Base-by-base conservation (phyloP, 2,329 filamentous ascomycete genomes). In the Exserohilum rostratum region DNA sequence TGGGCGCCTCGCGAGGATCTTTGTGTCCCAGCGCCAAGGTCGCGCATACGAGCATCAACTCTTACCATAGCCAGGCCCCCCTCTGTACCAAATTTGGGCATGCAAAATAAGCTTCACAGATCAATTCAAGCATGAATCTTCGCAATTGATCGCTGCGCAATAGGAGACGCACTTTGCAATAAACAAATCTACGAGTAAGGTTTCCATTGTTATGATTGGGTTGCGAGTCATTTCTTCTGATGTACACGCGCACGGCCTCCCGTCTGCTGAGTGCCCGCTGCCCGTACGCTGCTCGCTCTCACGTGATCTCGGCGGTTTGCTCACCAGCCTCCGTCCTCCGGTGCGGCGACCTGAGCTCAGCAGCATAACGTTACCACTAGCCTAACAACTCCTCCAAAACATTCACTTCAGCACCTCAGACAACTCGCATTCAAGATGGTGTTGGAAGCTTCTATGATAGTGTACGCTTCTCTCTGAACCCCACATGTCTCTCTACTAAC, bases 391-490 rank as follows among this genome's bases (percentile, higher is more conserved):
- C 50, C 40, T 42, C 38, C 35, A 40, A 51, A 51, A 44, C 45
- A 46, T 42, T 17, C 46, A 55, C 30, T 38, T 46, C 30, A 46
- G 34, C 47, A 34, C 42, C 35, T 37, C 29, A 27, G 27, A 51
- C 49, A 57, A 49, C 46, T 44, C 46, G 37, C 53, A 57, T 79
- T 77, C 87, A 93, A 84, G 74, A 99, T 99, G 95, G 90, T 89
- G 80, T 88, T 99, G 79, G 95, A 99, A 87, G 96, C 95, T 81
- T 96, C 96, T 61, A 98, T 99, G 93, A 91, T 99, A 78, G 88
- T 98, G 84, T 82, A 73, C 20, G 76, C 27, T 7, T 33, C 1
- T 6, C 10, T n/a, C 29, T 47, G 53, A 67, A 69, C 61, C 71
- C 11, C 45, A 37, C 51, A 25, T 30, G 25, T 46, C 50, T 51